A percentile compares a stretch with the other conserved stretches of the same genome.
These are phyloP conservation scores for Diospyros lotus DNA, from an alignment of 148 eudicot species.

Conservation along the genomic window DNA sequence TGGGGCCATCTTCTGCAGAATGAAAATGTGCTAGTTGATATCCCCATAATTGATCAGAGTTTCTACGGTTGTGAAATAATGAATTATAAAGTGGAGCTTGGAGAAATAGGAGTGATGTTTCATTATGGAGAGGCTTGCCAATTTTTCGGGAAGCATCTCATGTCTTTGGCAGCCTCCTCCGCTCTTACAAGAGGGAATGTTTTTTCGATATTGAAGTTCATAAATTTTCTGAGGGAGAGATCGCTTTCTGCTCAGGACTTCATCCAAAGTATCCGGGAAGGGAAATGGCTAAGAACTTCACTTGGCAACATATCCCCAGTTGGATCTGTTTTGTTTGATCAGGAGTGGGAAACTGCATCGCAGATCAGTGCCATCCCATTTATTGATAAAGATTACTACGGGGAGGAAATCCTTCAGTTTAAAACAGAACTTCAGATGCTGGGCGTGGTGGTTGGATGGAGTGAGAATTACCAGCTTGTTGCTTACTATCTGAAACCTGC, in stretches of 20 bases:
- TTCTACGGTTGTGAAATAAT: conserved; percentile 38
- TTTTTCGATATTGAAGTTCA: conserved; percentile 44
- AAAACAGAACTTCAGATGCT: conserved; percentile 46
- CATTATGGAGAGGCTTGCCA: conserved; percentile 41
- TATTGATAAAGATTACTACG: conserved; percentile 43
- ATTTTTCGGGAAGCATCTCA: conserved; percentile 49
- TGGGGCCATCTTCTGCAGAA: neutral
- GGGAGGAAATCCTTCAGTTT: conserved; percentile 24
- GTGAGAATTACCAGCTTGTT: conserved; percentile 32
- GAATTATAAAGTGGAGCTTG: conserved; percentile 44
- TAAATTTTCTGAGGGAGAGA: conserved; percentile 35
- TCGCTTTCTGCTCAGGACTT: conserved; percentile 35
- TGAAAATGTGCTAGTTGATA: conserved; percentile 46
- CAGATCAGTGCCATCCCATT: conserved; percentile 45
- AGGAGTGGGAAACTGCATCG: conserved; percentile 45
- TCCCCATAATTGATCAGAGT: conserved; percentile 44
- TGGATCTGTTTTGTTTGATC: conserved; percentile 40
- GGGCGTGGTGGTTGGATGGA: conserved; percentile 37
- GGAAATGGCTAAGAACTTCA: conserved; percentile 49
- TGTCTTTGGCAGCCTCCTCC: conserved; percentile 31
- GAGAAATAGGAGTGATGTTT: conserved; percentile 50
- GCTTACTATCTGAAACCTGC: conserved; percentile 36
- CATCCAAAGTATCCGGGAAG: conserved; percentile 29
- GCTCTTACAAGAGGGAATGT: conserved; percentile 41
- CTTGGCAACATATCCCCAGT: conserved; percentile 41